Conservation (phyloP, 2,329 filamentous ascomycete genomes). For the Claviceps purpurea region DNA sequence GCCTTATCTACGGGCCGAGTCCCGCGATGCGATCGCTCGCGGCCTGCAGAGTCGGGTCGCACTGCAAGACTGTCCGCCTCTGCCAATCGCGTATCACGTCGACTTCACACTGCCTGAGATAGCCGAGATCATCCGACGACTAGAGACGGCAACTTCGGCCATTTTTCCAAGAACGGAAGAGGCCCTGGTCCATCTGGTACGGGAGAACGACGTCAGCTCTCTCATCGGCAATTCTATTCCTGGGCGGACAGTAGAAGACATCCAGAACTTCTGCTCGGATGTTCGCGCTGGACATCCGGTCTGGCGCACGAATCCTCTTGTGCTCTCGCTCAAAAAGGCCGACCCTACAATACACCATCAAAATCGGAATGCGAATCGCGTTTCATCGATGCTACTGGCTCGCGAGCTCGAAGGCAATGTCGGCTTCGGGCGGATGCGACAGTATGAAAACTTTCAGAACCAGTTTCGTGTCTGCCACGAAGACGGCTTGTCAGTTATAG, state of each 20-base stretch:
- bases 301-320: slow-evolving; percentile 4
- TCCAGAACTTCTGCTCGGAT: slow-evolving; percentile 20
- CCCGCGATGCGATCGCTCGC: slow-evolving; percentile 16
- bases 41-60: slow-evolving; percentile 9
- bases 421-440: slow-evolving; percentile 26
- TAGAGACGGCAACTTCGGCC: slow-evolving; percentile 9
- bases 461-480: slow-evolving; percentile 33
- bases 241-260: slow-evolving; percentile 14
- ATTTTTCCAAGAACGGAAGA: slow-evolving; percentile 8
- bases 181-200: slow-evolving; percentile 11
- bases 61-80: slow-evolving; percentile 1
- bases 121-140: slow-evolving; percentile 10
- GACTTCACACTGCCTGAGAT: slow-evolving; percentile 31
- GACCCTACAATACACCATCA: slow-evolving; percentile 7
- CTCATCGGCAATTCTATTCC: slow-evolving; percentile 12
- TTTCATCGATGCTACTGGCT: slow-evolving; percentile 31
- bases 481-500: slow-evolving; percentile 35
- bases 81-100: slow-evolving; percentile 24
- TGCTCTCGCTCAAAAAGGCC: slow-evolving; percentile 13
- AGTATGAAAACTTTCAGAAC: slow-evolving; percentile 30
- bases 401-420: slow-evolving; percentile 35
- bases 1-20: slow-evolving; percentile 15
- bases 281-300: slow-evolving; percentile 12
- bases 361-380: slow-evolving; percentile 10
- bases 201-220: slow-evolving; percentile 11